Conservation (phyloP, 2,329 filamentous ascomycete species). For the Dothideomycetes sp. region DNA sequence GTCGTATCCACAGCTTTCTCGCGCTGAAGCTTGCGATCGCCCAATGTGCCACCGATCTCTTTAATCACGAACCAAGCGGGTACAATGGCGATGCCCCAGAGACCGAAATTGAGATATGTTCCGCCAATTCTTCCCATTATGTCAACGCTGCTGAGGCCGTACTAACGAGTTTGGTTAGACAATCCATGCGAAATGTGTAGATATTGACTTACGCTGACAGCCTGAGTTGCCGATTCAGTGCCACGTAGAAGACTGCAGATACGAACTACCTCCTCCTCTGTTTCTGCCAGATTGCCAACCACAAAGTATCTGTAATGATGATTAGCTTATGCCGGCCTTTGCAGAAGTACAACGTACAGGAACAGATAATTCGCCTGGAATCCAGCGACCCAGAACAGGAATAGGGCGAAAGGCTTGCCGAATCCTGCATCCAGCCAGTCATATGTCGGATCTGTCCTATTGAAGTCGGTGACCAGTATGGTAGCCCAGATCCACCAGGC, state of each 20-base stretch:
- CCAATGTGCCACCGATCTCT: conserved; percentile 35
- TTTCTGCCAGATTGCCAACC: conserved; percentile 52
- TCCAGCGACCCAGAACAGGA: conserved; percentile 53
- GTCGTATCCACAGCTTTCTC: too few relatives aligned
- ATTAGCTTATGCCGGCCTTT: background rate
- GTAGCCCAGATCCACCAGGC: conserved; percentile 66
- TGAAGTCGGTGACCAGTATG: conserved; percentile 51
- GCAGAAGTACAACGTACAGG: conserved; percentile 33
- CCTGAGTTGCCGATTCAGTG: conserved; percentile 63
- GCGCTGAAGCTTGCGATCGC: background rate
- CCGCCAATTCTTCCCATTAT: conserved; percentile 55
- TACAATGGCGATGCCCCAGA: conserved; percentile 53
- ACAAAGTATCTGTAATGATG: conserved; percentile 49
- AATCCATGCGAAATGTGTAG: background rate
- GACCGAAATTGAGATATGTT: conserved; percentile 58
- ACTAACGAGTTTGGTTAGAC: conserved; percentile 25
- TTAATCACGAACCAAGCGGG: conserved; percentile 58
- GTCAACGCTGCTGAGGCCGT: conserved; percentile 51
- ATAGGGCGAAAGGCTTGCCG: conserved; percentile 54
- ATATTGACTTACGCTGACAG: conserved; percentile 42
- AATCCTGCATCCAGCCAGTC: conserved; percentile 58
- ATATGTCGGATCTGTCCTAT: conserved; percentile 44
- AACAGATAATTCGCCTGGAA: conserved; percentile 69
- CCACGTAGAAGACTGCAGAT: conserved; percentile 58
- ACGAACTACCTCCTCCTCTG: conserved; percentile 54